Evolutionary conservation across 805 yeast genomes (phyloP), one percentile per base, ranked within the genome.

Genomic region (Maudiozyma serrabonitensis): DNA sequence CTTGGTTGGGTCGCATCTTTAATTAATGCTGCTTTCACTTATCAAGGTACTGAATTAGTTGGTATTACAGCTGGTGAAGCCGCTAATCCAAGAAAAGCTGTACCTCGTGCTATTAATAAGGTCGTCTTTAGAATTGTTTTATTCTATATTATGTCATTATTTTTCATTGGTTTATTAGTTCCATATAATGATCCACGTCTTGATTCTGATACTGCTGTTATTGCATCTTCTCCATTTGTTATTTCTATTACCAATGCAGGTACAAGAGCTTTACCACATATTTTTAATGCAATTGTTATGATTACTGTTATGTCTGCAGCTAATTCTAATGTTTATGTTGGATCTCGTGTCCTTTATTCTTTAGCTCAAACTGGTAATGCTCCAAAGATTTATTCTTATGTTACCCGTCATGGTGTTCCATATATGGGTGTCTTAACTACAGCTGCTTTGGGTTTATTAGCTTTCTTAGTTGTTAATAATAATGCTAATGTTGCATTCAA

Each of bases 291-390:
- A 15, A 80, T 84, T 43, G 81, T 84, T 50, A 64, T 84, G 54
- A 58, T 75, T 39, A 81, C 90, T 11, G 76, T 84, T 50, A 71
- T 82, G 46, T 83, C 90, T 19, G 90, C 91, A 35, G 91, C 84
- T 57, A 84, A 84, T 69, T 82, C 89, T 15, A 82, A 82, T 61
- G 76, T 84, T 31, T 84, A 84, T 66, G 79, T 81, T 57, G 83
- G 87, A 41, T 82, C 90, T 6, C 73, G 93, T 68, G 75, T 81
- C 34, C 66, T 84, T 39, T 84, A 78, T 60, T 75, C 82, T 7
- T 71, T 84, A 61, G 84, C 86, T 15, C 72, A 72, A 59, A 74
- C 76, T 38, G 75, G 76, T 21, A 73, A 74, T 46, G 86, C 87
- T 9, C 87, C 87, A 47, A 75, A 71, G 56, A 62, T 73, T 49